Percentiles rank a stretch among this genome's conserved stretches.
Conservation (phyloP, 768 basidiomycete species). For the Hortiboletus flavorubellus region DNA sequence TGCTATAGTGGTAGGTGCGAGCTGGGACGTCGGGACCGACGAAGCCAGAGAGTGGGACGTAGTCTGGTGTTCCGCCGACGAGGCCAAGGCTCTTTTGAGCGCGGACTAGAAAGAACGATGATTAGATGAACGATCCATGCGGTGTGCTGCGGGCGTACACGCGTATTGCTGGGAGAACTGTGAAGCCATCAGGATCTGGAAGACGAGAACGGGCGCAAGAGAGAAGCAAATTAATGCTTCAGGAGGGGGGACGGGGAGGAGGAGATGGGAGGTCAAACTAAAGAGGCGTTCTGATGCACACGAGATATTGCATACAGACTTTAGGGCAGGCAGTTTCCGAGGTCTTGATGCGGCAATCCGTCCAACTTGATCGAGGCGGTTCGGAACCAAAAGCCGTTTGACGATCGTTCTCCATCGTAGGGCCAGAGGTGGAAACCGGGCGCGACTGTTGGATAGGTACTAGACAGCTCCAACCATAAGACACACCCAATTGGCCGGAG, state of each 20-base stretch:
- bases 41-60: conserved; percentile 61
- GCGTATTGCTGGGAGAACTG: conserved; percentile 80
- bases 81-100: conserved; percentile 93
- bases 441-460: no score
- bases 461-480: no score
- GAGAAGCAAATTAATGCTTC: conserved; percentile 87
- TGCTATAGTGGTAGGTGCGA: conserved; percentile 77
- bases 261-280: conserved; percentile 12
- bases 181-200: conserved; percentile 54
- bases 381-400: no score
- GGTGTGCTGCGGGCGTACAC: conserved; percentile 49
- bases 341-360: no score
- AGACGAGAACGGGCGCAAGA: conserved; percentile 31
- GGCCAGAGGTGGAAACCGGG: no score
- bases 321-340: conserved; percentile 9
- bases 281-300: not conserved
- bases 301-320: not conserved
- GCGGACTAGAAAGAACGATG: conserved; percentile 54
- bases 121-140: conserved; percentile 18
- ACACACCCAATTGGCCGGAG: no score
- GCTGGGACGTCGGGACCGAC: conserved; percentile 65
- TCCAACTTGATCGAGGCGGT: no score
- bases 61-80: conserved; percentile 77
- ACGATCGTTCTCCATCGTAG: no score
- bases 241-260: conserved; percentile 14